Evolutionary conservation across 2,329 filamentous ascomycete genomes (phyloP).

Genomic region (Metarhizium humberi): DNA sequence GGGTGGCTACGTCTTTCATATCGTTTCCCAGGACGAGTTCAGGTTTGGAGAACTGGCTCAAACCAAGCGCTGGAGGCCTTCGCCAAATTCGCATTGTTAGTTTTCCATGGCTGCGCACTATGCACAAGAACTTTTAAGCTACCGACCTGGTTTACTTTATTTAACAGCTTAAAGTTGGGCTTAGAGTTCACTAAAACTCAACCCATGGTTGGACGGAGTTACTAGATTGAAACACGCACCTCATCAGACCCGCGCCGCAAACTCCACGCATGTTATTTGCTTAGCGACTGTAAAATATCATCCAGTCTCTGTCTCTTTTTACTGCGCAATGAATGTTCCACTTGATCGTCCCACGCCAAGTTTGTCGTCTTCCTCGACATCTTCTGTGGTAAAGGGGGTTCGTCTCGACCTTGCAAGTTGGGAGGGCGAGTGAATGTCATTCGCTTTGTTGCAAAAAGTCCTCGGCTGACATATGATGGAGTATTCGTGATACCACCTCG

Average conservation of each 20-base stretch:
- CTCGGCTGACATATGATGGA: slow-evolving; percentile 26
- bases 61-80: neutral
- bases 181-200: neutral
- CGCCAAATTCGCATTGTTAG: neutral
- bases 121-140: neutral
- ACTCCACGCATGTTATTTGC: neutral
- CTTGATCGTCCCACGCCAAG: slow-evolving; percentile 8
- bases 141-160: neutral
- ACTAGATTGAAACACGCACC: neutral
- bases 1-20: neutral
- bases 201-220: neutral
- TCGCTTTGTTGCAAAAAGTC: slow-evolving; percentile 22
- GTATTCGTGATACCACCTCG: slow-evolving; percentile 23
- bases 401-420: slow-evolving; percentile 2
- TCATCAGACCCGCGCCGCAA: neutral
- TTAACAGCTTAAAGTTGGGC: neutral
- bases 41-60: neutral
- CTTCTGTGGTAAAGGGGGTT: slow-evolving; percentile 3
- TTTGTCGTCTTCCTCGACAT: slow-evolving; percentile 8
- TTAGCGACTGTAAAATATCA: slow-evolving; percentile 20
- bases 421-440: slow-evolving; percentile 23
- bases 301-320: slow-evolving; percentile 25
- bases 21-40: neutral
- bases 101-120: neutral
- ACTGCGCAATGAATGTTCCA: slow-evolving; percentile 15